Evolutionary conservation across 208 protist species (phyloP).

Genomic region (Trypanosoma scelopori): DNA sequence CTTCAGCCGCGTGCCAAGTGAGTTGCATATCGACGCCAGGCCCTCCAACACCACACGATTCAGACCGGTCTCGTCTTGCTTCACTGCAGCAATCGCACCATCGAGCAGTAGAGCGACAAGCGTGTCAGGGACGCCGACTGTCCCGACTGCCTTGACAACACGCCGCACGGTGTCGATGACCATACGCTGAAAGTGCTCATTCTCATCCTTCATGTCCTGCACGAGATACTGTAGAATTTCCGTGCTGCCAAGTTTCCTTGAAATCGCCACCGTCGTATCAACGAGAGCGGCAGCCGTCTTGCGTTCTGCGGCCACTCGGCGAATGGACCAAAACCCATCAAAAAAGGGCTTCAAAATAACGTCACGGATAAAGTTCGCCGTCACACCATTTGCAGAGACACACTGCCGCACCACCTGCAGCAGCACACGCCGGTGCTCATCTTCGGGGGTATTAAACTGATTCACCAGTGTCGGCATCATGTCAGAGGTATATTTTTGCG

Average conservation of each 20-base stretch:
- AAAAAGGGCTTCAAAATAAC: conserved; percentile 93
- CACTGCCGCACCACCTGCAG: conserved; percentile 98
- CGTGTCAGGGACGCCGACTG: conserved; percentile 88
- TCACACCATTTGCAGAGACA: conserved; percentile 97
- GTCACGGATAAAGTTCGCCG: conserved; percentile 89
- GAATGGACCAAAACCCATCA: conserved; percentile 94
- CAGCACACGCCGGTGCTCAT: conserved; percentile 99
- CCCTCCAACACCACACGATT: conserved; percentile 87
- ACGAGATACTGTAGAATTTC: conserved; percentile 95
- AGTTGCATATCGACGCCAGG: conserved; percentile 95
- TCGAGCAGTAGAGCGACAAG: conserved; percentile 97
- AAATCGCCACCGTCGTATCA: conserved; percentile 96
- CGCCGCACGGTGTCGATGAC: conserved; percentile 93
- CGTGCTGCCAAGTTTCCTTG: conserved; percentile 93
- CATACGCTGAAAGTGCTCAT: conserved; percentile 96
- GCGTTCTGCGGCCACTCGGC: conserved; percentile 96
- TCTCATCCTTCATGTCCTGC: conserved; percentile 98
- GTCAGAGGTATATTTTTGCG: conserved; percentile 95
- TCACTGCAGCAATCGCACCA: conserved; percentile 96
- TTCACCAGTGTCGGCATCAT: conserved; percentile 96
- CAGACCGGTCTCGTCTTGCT: conserved; percentile 94
- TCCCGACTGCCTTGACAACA: conserved; percentile 69
- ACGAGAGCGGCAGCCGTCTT: conserved; percentile 93
- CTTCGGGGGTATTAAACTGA: conserved; percentile 94
- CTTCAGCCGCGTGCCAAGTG: conserved; percentile 91